Conservation (phyloP, 2,329 filamentous ascomycete genomes). For the Pseudogymnoascus sp. region DNA sequence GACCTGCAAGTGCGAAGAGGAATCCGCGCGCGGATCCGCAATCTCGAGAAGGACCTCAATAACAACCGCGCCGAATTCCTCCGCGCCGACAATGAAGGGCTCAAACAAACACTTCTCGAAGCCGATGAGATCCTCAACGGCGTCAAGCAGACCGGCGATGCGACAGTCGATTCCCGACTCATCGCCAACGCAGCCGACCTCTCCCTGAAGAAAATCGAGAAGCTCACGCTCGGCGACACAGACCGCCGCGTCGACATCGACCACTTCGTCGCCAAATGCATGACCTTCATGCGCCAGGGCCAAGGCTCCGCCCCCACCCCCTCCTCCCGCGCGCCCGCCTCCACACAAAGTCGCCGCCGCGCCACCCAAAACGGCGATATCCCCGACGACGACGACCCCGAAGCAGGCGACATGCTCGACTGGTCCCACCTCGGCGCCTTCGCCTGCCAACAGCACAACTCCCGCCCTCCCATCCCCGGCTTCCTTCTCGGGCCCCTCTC, state of each 20-base stretch:
- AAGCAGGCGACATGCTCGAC: slow-evolving; percentile 71
- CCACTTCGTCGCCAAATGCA: slow-evolving; percentile 85
- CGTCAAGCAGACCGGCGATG: slow-evolving; percentile 84
- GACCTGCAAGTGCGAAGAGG: slow-evolving; percentile 63
- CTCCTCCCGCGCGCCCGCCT: slow-evolving; percentile 42
- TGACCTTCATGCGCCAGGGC: slow-evolving; percentile 74
- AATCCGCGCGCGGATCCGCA: slow-evolving; percentile 63
- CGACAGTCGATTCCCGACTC: slow-evolving; percentile 81
- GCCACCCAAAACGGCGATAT: slow-evolving; percentile 37
- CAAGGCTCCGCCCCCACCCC: slow-evolving; percentile 45
- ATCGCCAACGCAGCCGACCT: slow-evolving; percentile 76
- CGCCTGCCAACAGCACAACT: slow-evolving; percentile 66
- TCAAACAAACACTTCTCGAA: slow-evolving; percentile 58
- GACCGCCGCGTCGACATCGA: slow-evolving; percentile 78
- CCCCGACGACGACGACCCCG: slow-evolving; percentile 58
- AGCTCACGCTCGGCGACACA: slow-evolving; percentile 64
- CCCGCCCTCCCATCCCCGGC: slow-evolving; percentile 68
- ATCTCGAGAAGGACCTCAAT: slow-evolving; percentile 50
- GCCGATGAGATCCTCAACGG: slow-evolving; percentile 59
- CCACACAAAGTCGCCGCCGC: slow-evolving; percentile 32
- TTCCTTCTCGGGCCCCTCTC: slow-evolving; percentile 87
- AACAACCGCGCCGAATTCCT: slow-evolving; percentile 70
- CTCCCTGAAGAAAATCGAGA: slow-evolving; percentile 68
- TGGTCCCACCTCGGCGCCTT: slow-evolving; percentile 78
- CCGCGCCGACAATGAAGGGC: slow-evolving; percentile 54